A percentile compares a stretch with the other conserved stretches of the same genome.
phyloP scores from a whole-genome alignment of 2,329 filamentous ascomycete genomes.

The Colletotrichum sublineola region DNA sequence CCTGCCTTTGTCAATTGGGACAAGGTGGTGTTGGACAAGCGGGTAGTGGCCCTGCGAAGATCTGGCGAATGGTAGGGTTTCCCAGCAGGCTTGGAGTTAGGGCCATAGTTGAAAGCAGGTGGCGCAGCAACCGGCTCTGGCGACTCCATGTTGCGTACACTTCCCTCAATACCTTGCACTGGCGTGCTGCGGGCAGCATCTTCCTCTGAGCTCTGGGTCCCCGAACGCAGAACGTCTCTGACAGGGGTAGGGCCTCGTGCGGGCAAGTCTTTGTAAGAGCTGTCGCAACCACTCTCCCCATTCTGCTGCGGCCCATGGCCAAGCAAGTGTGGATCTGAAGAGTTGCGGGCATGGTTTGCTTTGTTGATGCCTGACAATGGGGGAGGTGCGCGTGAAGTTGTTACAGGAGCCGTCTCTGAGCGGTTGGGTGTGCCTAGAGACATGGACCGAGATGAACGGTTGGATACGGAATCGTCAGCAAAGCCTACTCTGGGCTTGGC shows the following conservation, averaged over 20 bases:
- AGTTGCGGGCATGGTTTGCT: slow-evolving; percentile 59
- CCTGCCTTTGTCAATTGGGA: slow-evolving; percentile 82
- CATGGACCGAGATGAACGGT: slow-evolving; percentile 66
- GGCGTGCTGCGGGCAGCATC: slow-evolving; percentile 55
- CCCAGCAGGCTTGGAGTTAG: slow-evolving; percentile 77
- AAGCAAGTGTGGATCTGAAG: slow-evolving; percentile 59
- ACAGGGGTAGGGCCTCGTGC: slow-evolving; percentile 53
- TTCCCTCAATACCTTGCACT: slow-evolving; percentile 64
- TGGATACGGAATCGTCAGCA: slow-evolving; percentile 64
- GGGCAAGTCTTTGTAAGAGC: slow-evolving; percentile 50
- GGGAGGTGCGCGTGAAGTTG: slow-evolving; percentile 53
- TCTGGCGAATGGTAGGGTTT: slow-evolving; percentile 82
- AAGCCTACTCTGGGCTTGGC: slow-evolving; percentile 67
- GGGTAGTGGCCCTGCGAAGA: slow-evolving; percentile 83
- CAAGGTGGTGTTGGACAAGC: slow-evolving; percentile 85
- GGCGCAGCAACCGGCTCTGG: slow-evolving; percentile 84
- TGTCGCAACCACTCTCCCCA: slow-evolving; percentile 46
- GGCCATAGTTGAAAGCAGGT: slow-evolving; percentile 82
- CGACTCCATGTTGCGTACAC: slow-evolving; percentile 68
- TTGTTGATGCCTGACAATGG: slow-evolving; percentile 50
- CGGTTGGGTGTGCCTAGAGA: slow-evolving; percentile 58
- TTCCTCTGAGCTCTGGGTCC: slow-evolving; percentile 67
- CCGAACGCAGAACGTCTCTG: slow-evolving; percentile 51
- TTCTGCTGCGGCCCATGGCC: slow-evolving; percentile 44
- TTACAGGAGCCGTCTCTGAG: slow-evolving; percentile 65